Evolutionary conservation across 2,329 filamentous ascomycete genomes (phyloP), one percentile per base, ranked within the genome.

Genomic region (Epichloe baconii): DNA sequence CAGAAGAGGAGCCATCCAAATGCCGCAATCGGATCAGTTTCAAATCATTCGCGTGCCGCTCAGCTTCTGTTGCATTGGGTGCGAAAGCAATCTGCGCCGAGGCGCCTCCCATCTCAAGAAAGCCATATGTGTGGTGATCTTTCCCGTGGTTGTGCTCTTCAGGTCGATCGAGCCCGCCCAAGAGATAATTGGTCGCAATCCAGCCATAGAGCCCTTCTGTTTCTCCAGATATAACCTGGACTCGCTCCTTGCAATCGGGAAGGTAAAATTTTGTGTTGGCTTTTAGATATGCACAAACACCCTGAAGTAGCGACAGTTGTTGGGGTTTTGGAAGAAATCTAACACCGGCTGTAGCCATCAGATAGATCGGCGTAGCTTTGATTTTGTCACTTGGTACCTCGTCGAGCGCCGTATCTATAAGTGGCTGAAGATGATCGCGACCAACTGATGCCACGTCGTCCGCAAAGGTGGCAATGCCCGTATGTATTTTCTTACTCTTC

Each of bases 71-170:
- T 4, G 78, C 71, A 67, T 98, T 98, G 1, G 93, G 93, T 2
- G 90, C 91, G 66, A 98, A 98, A 0, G 94, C 93, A 62, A 98
- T 97, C 69, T 98, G 93, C 15, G 93, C 91, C 0, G 91, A 97
- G 26, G 93, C 93, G 48, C 93, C 93, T 47, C 93, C 93, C 94
- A 98, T 98, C 64, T 98, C 93, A 54, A 98, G 72, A 62, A 98
- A 98, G 0, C 93, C 93, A 66, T 97, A 98, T 0, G 93, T 98
- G 62, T 90, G 86, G 64, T 97, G 93, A 26, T 79, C 80, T 57
- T 95, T 89, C 49, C 88, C 89, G 65, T 95, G 88, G 49, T 80
- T 72, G 60, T 95, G 87, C 14, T 80, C 70, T 48, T 83, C 71
- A 0, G 88, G 83, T 17, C 78, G 73, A 64, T 97, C 86, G 60